Base-by-base conservation (phyloP, 495 filamentous ascomycete species). In the Daldinia decipiens region DNA sequence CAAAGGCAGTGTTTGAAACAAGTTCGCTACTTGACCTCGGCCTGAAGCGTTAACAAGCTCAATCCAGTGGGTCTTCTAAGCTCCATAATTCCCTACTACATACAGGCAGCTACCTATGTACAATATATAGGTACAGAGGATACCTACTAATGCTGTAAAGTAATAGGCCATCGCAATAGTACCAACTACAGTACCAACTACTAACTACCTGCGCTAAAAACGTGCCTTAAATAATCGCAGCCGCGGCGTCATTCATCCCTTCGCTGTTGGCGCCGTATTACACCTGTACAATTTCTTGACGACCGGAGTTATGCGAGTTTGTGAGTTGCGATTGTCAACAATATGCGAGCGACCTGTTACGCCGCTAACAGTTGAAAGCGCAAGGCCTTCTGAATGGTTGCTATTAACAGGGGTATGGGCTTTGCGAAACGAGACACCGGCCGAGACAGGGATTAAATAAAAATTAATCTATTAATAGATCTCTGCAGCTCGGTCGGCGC, bases 381-480 rank as follows among this genome's bases (percentile, higher is more conserved):
- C 63, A 56, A 54, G 50, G 56, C 27, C 52, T 50, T 68, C 52
- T 77, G 65, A 77, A 51, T 77, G 75, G 75, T 40, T 60, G 53
- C 43, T 58, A 55, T 53, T 13, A 52, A 61, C 70, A 68, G 43
- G 70, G 69, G 73, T 58, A 57, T 66, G 51, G 62, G 65, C 73
- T 77, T 75, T 77, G 75, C 75, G 75, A 75, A 73, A 75, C 75
- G 62, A 77, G 74, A 75, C 72, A 64, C 29, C 71, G 62, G 69
- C 67, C 72, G 67, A 67, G 70, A 65, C 52, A 72, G 60, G 64
- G 65, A 61, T 73, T 52, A 65, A 72, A 12, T 13, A 36, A 36
- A 13, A 61, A 62, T 58, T 27, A 60, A 68, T 67, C 76, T 78
- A 78, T 72, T 72, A 78, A 78, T 78, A 78, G 76, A 55, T 43